Base-by-base conservation (phyloP, 345 rosid genomes). In the Hibiscus trionum region DNA sequence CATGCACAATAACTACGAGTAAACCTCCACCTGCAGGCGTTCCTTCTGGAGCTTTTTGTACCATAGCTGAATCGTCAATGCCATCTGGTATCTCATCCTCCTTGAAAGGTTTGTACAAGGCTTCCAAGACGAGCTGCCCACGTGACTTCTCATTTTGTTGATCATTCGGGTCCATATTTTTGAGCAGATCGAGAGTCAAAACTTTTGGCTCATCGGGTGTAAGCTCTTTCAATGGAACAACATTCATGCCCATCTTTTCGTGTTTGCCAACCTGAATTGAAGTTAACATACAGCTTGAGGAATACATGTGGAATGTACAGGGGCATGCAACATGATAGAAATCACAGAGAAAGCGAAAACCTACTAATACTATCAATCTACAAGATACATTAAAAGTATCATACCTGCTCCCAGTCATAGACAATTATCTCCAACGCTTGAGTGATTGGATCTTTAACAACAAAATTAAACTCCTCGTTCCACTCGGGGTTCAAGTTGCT, bases 391-490 rank as follows among this genome's bases (percentile, higher is more conserved):
- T 4, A 9, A n/a, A 62, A 35, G 3, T 47, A 61, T 9, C 29
- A 29, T 82, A 90, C 98, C 97, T 95, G 90, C 72, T 95, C 97
- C 99, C 97, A 95, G 53, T 95, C 98, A 79, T 83, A 93, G 56
- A 93, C 88, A 63, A 74, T 79, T 53, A 93, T 75, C 72, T 83
- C 89, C 49, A 95, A 31, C 24, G 81, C 87, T 80, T 95, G 96
- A 66, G 85, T 77, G 71, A 84, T 84, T 55, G 97, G 98, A 73
- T 93, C 96, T 77, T 89, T 88, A 39, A 91, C 88, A 70, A 88
- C 89, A 71, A 95, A 63, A 81, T 67, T 77, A 61, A 95, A 95
- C 67, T 93, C 97, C 78, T 95, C 97, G 68, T 95, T 88, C 99
- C 99, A 95, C 69, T 90, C 98, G 21, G 98, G 99, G 73, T 93